These are phyloP conservation scores for Penicillium roqueforti DNA, from an alignment of 495 filamentous ascomycete species.

Conservation along the genomic window DNA sequence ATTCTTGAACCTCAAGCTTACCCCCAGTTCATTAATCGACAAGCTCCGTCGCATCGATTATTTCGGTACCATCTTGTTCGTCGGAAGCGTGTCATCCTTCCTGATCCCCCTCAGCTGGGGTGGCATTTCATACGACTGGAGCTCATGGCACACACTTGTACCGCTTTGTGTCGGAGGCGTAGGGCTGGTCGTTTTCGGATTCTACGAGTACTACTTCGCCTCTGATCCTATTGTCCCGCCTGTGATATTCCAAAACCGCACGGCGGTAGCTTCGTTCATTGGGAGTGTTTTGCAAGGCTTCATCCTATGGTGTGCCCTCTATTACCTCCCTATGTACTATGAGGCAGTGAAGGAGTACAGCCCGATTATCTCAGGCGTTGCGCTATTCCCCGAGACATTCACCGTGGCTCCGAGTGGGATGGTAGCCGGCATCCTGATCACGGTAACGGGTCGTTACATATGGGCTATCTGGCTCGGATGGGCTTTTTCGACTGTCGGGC, in stretches of 20 bases:
- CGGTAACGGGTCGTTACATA: conserved; percentile 42
- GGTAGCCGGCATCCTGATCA: conserved; percentile 42
- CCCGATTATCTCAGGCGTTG: conserved; percentile 44
- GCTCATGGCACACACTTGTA: conserved; percentile 49
- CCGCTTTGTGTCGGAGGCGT: conserved; percentile 53
- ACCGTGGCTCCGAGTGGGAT: conserved; percentile 50
- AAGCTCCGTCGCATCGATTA: conserved; percentile 57
- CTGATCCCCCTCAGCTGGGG: conserved; percentile 51
- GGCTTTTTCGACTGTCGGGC: conserved; percentile 44
- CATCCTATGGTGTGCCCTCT: conserved; percentile 44
- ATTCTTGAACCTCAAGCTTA: conserved; percentile 48
- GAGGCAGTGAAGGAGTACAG: conserved; percentile 49
- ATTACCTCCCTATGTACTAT: conserved; percentile 49
- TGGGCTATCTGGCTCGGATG: conserved; percentile 53
- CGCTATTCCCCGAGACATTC: conserved; percentile 49
- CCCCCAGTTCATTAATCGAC: conserved; percentile 29
- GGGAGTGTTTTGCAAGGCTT: conserved; percentile 48
- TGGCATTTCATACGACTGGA: conserved; percentile 47
- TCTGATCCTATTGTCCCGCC: conserved; percentile 47
- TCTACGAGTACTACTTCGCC: conserved; percentile 48
- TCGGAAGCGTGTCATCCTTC: conserved; percentile 44
- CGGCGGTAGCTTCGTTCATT: conserved; percentile 40
- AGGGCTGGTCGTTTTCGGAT: conserved; percentile 42
- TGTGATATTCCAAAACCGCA: conserved; percentile 46
- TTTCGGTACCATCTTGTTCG: conserved; percentile 54